Base-by-base conservation (phyloP, 2,329 filamentous ascomycete genomes). In the Fusarium buxicola region DNA sequence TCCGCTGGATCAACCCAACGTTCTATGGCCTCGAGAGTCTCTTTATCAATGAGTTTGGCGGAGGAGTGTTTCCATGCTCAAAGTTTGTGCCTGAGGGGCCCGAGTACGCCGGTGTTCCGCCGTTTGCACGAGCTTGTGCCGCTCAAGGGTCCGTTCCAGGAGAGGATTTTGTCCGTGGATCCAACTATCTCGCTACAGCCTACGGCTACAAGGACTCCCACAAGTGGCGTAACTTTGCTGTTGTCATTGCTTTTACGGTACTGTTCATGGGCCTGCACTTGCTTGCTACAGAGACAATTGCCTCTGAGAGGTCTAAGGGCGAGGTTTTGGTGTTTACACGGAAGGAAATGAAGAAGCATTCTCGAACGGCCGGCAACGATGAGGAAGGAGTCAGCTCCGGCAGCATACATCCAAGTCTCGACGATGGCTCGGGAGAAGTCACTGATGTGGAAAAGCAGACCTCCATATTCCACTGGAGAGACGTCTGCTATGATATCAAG, bases 401-500 rank as follows among this genome's bases (percentile, higher is more conserved):
- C 8, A 31, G 25, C 7, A 13, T 34, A 11, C 41, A 55, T 12
- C 32, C 94, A 0, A 39, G 12, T 70, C 92, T 91, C 24, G 94
- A 91, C 87, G 92, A 49, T 1, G 47, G 49, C 0, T 28, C 31
- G 0, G 35, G 31, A 4, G 61, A 65, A 27, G 38, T 56, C 1
- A 58, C 60, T 0, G 63, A 60, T 4, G 58, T 70, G 13, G 68
- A 69, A 1, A 60, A 55, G n/a, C 68, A 70, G 52, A 66, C 58
- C 0, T 71, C 70, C 1, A 58, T 91, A 35, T 91, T 92, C 76
- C 86, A 89, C 62, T 92, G 89, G 89, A 81, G 84, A 56, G 81
- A 89, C 65, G 86, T 92, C 3, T 89, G 86, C 73, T 92, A 91
- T 67, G 88, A 92, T 63, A 89, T 92, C 69, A 85, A 86, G 66